A percentile compares a stretch with the other conserved stretches of the same genome.
Conservation (phyloP, 2,329 filamentous ascomycete species). For the Sphaerulina musiva region DNA sequence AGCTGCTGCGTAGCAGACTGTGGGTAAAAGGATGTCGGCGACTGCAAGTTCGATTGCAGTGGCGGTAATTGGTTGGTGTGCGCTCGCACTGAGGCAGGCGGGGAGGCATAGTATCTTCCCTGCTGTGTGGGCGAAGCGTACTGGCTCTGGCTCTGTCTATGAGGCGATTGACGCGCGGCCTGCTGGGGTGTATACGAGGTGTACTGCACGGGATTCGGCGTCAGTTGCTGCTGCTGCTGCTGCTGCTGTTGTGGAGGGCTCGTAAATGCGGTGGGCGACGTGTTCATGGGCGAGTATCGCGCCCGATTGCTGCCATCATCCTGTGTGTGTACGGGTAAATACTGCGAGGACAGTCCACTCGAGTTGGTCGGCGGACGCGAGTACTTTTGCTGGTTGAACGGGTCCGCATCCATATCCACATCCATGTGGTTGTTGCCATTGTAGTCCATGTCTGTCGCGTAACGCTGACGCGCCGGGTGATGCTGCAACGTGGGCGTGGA, state of each 20-base stretch:
- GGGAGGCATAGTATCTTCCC: constrained; percentile 54
- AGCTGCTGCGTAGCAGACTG: constrained; percentile 63
- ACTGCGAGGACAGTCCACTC: constrained; percentile 63
- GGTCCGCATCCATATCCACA: constrained; percentile 77
- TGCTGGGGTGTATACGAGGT: constrained; percentile 39
- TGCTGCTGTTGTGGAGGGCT: constrained; percentile 48
- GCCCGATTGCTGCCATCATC: constrained; percentile 71
- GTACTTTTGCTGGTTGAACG: constrained; percentile 81
- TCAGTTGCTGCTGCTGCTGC: constrained; percentile 5
- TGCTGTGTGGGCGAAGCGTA: constrained; percentile 49
- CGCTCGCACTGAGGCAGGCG: constrained; percentile 41
- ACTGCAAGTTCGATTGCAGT: constrained; percentile 60
- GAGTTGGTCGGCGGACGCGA: constrained; percentile 58
- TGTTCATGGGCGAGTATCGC: constrained; percentile 93
- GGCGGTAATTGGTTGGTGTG: constrained; percentile 65
- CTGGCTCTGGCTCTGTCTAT: constrained; percentile 54
- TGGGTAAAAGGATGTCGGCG: constrained; percentile 52
- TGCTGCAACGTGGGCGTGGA: constrained; percentile 11
- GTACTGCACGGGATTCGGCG: constrained; percentile 22
- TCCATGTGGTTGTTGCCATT: constrained; percentile 38
- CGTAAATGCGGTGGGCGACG: constrained; percentile 65
- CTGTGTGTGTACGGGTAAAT: constrained; percentile 39
- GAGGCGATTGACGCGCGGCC: constrained; percentile 69
- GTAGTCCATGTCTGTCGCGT: constrained; percentile 25
- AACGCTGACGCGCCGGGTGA: constrained; percentile 7